Percentiles rank a stretch among this genome's conserved stretches.
These are phyloP conservation scores for Phytophthora quininea DNA, from an alignment of 352 stramenopile genomes.

Conservation along the genomic window DNA sequence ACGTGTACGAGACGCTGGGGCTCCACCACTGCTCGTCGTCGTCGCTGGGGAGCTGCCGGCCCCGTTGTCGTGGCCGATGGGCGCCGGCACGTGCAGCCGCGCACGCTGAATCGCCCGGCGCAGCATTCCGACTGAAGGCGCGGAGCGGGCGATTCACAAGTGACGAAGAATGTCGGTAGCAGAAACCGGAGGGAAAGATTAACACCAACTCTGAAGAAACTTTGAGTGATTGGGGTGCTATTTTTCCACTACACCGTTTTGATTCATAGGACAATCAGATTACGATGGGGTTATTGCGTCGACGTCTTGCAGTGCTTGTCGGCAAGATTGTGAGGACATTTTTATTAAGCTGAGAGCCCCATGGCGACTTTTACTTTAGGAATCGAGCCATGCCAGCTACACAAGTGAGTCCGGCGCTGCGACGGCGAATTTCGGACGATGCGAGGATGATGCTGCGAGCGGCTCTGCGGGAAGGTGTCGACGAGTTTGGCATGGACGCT, in stretches of 20 bases:
- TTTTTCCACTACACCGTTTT: too few relatives aligned
- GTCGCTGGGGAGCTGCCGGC: slow-evolving; percentile 31
- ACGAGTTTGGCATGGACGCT: background rate
- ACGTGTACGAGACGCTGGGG: slow-evolving; percentile 55
- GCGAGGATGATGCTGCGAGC: slow-evolving; percentile 55
- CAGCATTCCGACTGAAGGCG: slow-evolving; percentile 45
- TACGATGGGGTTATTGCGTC: background rate
- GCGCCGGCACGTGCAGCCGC: slow-evolving; percentile 62
- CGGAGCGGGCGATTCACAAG: background rate
- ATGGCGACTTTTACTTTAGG: background rate
- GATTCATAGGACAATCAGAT: background rate
- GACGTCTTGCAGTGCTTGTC: background rate
- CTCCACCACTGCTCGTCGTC: slow-evolving; percentile 27
- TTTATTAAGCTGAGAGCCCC: background rate
- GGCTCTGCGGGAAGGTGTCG: slow-evolving; percentile 27
- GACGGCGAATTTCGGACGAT: slow-evolving; percentile 63
- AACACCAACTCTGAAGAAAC: background rate
- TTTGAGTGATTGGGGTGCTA: too few relatives aligned
- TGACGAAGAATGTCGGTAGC: background rate
- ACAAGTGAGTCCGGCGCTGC: slow-evolving; percentile 51
- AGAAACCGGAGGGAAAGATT: background rate
- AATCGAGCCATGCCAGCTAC: slow-evolving; percentile 48
- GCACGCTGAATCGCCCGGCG: slow-evolving; percentile 59
- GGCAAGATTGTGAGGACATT: slow-evolving; percentile 1
- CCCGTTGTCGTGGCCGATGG: slow-evolving; percentile 65